phyloP scores from a whole-genome alignment of 176 grass and related monocot genomes.

The Bolboschoenus planiculmis region DNA sequence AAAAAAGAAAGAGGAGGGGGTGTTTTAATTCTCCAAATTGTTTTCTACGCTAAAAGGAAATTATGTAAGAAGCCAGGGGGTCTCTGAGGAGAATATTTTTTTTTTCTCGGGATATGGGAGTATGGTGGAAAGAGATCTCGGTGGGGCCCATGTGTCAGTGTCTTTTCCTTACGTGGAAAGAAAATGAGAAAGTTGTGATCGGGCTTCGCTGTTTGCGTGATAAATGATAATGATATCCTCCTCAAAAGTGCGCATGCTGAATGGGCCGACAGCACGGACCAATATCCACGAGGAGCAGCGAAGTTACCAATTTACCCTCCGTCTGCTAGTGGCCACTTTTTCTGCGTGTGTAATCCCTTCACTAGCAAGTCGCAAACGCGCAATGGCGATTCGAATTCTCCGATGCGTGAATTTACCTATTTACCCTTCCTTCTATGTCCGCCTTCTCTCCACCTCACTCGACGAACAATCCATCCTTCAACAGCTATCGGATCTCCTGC shows the following conservation, averaged over 20 bases:
- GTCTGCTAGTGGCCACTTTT: neutral
- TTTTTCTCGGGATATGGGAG: neutral
- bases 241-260: neutral
- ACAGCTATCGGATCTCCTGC: constrained; percentile 49
- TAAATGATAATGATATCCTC: neutral
- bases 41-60: neutral
- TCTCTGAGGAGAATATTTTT: neutral
- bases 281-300: neutral
- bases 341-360: neutral
- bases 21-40: neutral
- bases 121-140: neutral
- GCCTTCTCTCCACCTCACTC: neutral
- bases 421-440: neutral
- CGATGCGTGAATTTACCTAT: neutral
- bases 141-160: neutral
- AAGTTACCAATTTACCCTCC: neutral
- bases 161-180: neutral
- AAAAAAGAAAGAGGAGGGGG: neutral
- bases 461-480: constrained; percentile 48
- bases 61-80: neutral
- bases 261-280: neutral
- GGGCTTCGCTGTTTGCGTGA: neutral
- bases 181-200: neutral
- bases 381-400: constrained; percentile 20
- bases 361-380: neutral